Evolutionary conservation across 352 stramenopile genomes (phyloP).

Genomic region (Plasmopara muralis): DNA sequence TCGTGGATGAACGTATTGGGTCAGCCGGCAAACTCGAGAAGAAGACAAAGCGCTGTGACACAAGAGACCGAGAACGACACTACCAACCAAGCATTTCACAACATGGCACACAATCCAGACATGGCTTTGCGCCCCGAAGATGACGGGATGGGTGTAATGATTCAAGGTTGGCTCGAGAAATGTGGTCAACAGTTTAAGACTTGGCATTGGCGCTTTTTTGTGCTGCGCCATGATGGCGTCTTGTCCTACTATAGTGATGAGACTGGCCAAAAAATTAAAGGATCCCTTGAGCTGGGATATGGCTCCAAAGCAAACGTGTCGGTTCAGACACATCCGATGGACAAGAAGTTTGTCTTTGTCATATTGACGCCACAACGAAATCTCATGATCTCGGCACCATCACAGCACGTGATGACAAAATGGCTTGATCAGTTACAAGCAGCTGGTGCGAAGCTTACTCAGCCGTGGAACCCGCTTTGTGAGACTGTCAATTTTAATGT

Average conservation of each 20-base stretch:
- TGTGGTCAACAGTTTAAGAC: slow-evolving; percentile 86
- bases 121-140: slow-evolving; percentile 34
- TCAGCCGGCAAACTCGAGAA: slow-evolving; percentile 40
- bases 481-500: slow-evolving; percentile 84
- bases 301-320: slow-evolving; percentile 68
- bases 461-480: slow-evolving; percentile 68
- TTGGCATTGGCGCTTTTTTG: slow-evolving; percentile 87
- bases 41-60: slow-evolving; percentile 20
- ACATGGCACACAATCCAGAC: slow-evolving; percentile 29
- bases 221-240: slow-evolving; percentile 71
- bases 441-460: slow-evolving; percentile 54
- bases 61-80: slow-evolving; percentile 24
- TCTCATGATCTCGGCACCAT: slow-evolving; percentile 76
- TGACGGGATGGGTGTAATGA: slow-evolving; percentile 61
- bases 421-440: slow-evolving; percentile 75
- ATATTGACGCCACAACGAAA: slow-evolving; percentile 69
- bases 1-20: slow-evolving; percentile 57
- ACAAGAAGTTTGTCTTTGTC: slow-evolving; percentile 80
- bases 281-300: slow-evolving; percentile 69
- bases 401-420: slow-evolving; percentile 68
- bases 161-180: slow-evolving; percentile 85
- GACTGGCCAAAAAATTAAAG: slow-evolving; percentile 68
- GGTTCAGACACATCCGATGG: slow-evolving; percentile 74
- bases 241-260: slow-evolving; percentile 79
- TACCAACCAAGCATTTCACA: slow-evolving; percentile 5